Base-by-base conservation (phyloP, 257 asterid species). In the Fraxinus cuspidata region DNA sequence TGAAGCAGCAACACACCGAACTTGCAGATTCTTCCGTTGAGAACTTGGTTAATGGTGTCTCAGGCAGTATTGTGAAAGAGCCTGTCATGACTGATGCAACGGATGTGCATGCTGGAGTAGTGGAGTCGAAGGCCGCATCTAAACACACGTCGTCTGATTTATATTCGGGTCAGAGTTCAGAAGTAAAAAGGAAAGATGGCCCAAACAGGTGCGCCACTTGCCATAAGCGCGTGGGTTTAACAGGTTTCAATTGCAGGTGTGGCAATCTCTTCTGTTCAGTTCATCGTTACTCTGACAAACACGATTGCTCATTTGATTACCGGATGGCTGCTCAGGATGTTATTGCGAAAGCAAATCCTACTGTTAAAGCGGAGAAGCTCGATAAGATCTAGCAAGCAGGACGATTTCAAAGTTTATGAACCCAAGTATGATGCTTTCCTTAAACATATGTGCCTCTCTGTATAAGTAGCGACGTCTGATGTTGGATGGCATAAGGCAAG, bases 261-360 rank as follows among this genome's bases (percentile, higher is more conserved):
- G 58, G 58, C 58, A 15, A 47, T 47, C 58, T 47, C 7, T 47
- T 47, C 58, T 47, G 58, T 47, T 47, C 58, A 47, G 58, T 47
- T 16, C 58, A 47, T 16, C 58, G 58, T 47, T 47, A 47, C 58
- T 16, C 58, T 16, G 58, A 47, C 58, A 47, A 47, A 4, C 58
- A 47, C n/a, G 7, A 79, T 28, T 83, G 86, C 38, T 76, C 71
- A 4, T 83, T 79, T 56, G 86, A 83, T 58, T 83, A 83, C 25
- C 84, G 60, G 8, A 70, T 66, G 69, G 79, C 84, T 28, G 84
- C 77, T 66, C 84, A 37, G 67, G 77, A 80, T 32, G 83, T 83
- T 38, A 83, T 83, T 72, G 84, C 84, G 37, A 83, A 74, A 76
- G 84, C 79, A 18, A 83, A 83, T 80, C 86, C 86, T 42, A 81